Percentiles rank a stretch among this genome's conserved stretches.
phyloP scores from a whole-genome alignment of 2,329 filamentous ascomycete species.

The Sarocladium kiliense region DNA sequence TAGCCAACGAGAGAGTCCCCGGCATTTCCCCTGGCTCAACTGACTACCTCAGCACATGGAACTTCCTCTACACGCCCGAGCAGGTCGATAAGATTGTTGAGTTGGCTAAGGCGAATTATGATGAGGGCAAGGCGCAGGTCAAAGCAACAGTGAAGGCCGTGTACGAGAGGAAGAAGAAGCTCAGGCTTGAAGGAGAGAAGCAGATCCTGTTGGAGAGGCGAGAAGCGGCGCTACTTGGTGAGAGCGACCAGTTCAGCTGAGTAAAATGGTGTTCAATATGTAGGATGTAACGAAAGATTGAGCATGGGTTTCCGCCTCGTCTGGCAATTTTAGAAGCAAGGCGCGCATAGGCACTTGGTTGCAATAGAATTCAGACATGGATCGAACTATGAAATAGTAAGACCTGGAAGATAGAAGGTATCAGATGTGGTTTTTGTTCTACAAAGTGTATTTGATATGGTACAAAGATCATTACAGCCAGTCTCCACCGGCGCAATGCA shows the following conservation, averaged over 20 bases:
- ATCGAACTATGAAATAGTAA: too few species aligned
- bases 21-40: conserved; percentile 78
- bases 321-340: too few species aligned
- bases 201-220: conserved; percentile 36
- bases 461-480: conserved; percentile 3
- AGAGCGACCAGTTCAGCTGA: conserved; percentile 63
- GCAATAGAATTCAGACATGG: not conserved
- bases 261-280: too few species aligned
- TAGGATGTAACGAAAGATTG: too few species aligned
- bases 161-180: conserved; percentile 82
- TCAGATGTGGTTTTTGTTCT: conserved; percentile 6
- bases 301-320: too few species aligned
- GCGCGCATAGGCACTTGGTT: not conserved
- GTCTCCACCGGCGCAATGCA: not conserved
- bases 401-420: not conserved
- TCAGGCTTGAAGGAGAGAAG: conserved; percentile 50
- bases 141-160: conserved; percentile 77
- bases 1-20: conserved; percentile 73
- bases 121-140: conserved; percentile 74
- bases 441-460: conserved; percentile 7
- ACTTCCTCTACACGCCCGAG: conserved; percentile 90
- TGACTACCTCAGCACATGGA: conserved; percentile 95
- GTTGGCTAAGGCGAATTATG: conserved; percentile 81
- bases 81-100: conserved; percentile 82
- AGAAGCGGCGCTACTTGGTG: conserved; percentile 50